Conservation (phyloP, 129 eudicot genomes). For the Artemisia tridentata region DNA sequence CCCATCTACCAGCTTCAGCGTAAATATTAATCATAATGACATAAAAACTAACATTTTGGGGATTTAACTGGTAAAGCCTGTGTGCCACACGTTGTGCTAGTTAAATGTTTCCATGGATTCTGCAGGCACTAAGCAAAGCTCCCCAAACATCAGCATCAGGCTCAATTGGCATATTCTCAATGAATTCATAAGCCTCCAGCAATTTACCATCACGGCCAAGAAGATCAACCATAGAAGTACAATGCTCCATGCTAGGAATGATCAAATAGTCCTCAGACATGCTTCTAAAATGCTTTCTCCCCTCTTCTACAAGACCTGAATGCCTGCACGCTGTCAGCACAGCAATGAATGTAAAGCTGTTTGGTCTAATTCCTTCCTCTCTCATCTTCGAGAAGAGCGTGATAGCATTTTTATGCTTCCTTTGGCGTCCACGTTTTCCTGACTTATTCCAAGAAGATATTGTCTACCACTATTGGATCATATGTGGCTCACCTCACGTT, state of each 20-base stretch:
- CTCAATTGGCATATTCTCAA: slow-evolving; percentile 39
- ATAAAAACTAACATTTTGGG: slow-evolving; percentile 23
- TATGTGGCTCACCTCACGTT: too few species aligned
- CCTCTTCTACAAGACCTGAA: slow-evolving; percentile 48
- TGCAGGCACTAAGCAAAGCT: slow-evolving; percentile 52
- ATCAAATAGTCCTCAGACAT: slow-evolving; percentile 39
- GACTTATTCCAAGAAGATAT: neutral
- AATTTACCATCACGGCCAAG: slow-evolving; percentile 46
- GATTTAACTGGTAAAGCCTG: slow-evolving; percentile 22
- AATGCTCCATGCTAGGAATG: slow-evolving; percentile 41
- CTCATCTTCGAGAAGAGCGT: slow-evolving; percentile 40
- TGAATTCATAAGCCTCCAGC: slow-evolving; percentile 45
- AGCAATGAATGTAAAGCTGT: slow-evolving; percentile 40
- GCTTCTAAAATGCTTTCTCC: slow-evolving; percentile 39
- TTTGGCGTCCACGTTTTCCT: neutral
- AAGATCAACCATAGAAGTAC: slow-evolving; percentile 54
- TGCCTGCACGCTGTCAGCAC: slow-evolving; percentile 54
- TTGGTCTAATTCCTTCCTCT: slow-evolving; percentile 45
- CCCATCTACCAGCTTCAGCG: slow-evolving; percentile 53
- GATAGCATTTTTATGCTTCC: slow-evolving; percentile 23
- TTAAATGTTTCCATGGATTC: slow-evolving; percentile 49
- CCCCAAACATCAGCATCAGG: slow-evolving; percentile 48
- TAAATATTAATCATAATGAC: slow-evolving; percentile 38
- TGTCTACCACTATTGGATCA: neutral
- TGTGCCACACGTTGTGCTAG: slow-evolving; percentile 42